phyloP scores from a whole-genome alignment of 164 flowering plant species.

The Houttuynia cordata region DNA sequence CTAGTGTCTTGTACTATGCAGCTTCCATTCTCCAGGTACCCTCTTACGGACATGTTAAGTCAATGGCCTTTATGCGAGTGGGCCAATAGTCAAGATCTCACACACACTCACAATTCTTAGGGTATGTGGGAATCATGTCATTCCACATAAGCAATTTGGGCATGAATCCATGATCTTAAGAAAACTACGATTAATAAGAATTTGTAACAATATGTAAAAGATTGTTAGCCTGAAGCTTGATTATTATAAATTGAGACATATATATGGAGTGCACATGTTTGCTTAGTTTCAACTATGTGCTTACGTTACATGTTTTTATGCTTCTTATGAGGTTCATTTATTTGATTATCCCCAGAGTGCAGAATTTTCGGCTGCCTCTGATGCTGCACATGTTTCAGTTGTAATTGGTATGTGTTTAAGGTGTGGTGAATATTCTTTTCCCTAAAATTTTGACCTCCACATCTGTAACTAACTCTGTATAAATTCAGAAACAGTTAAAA shows the following conservation, averaged over 20 bases:
- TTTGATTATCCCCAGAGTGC: slow-evolving; percentile 34
- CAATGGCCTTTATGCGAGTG: background rate
- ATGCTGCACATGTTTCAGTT: slow-evolving; percentile 84
- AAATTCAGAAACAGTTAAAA: no score
- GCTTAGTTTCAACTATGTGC: background rate
- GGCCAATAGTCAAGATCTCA: no score
- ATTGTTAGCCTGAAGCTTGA: no score
- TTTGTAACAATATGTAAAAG: no score
- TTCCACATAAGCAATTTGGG: no score
- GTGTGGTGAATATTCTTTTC: slow-evolving; percentile 17
- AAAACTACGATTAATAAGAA: no score
- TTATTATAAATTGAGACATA: no score
- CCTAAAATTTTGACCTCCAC: background rate
- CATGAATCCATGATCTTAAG: no score
- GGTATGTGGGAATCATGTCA: no score
- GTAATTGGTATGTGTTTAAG: slow-evolving; percentile 82
- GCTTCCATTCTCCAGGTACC: slow-evolving; percentile 94
- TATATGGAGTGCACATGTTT: background rate
- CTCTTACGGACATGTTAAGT: background rate
- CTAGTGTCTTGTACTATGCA: slow-evolving; percentile 94
- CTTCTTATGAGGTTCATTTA: background rate
- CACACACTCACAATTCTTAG: no score
- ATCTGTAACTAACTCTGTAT: background rate
- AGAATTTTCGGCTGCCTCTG: slow-evolving; percentile 91
- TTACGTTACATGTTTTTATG: no score